Percentiles rank a stretch among this genome's conserved stretches.
These are phyloP conservation scores for Secale cereale DNA, from an alignment of 176 grass and related monocot genomes.

Conservation along the genomic window DNA sequence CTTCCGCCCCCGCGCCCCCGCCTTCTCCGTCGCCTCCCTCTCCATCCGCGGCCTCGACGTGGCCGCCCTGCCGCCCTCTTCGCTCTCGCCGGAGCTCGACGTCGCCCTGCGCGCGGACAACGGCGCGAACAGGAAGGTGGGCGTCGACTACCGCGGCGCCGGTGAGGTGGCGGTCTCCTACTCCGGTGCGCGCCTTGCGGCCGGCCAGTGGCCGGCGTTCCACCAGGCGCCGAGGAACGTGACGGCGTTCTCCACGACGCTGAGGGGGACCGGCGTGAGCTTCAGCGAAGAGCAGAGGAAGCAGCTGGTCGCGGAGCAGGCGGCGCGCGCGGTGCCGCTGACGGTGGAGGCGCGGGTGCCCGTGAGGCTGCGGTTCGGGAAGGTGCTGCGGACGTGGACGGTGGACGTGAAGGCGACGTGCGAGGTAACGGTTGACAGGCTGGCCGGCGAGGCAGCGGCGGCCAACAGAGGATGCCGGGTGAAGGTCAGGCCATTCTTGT, in stretches of 20 bases:
- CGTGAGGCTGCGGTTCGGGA: conserved; percentile 49
- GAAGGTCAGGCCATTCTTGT: conserved; percentile 41
- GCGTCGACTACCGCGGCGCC: conserved; percentile 59
- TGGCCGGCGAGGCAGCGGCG: conserved; percentile 21
- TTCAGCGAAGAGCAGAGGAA: conserved; percentile 20
- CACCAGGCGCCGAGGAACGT: conserved; percentile 54
- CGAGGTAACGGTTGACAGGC: conserved; percentile 51
- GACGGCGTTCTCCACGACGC: conserved; percentile 33
- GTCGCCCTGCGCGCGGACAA: conserved; percentile 60
- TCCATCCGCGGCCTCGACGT: conserved; percentile 39
- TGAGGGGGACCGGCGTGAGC: conserved; percentile 28
- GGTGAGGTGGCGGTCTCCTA: conserved; percentile 41
- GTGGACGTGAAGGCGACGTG: conserved; percentile 61
- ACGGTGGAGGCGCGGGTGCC: conserved; percentile 36
- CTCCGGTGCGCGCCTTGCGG: conserved; percentile 38
- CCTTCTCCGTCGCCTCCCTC: conserved; percentile 59
- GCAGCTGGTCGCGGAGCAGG: conserved; percentile 27
- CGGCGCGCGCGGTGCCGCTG: conserved; percentile 42
- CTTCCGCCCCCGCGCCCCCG: conserved; percentile 61
- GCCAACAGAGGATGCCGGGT: conserved; percentile 24
- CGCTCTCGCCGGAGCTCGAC: conserved; percentile 21
- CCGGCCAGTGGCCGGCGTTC: conserved; percentile 76
- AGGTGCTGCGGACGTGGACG: conserved; percentile 61
- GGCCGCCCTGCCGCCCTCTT: not conserved
- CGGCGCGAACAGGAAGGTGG: conserved; percentile 47